These are phyloP conservation scores for Pythium plurisporium DNA, from an alignment of 352 stramenopile genomes.

Conservation along the genomic window DNA sequence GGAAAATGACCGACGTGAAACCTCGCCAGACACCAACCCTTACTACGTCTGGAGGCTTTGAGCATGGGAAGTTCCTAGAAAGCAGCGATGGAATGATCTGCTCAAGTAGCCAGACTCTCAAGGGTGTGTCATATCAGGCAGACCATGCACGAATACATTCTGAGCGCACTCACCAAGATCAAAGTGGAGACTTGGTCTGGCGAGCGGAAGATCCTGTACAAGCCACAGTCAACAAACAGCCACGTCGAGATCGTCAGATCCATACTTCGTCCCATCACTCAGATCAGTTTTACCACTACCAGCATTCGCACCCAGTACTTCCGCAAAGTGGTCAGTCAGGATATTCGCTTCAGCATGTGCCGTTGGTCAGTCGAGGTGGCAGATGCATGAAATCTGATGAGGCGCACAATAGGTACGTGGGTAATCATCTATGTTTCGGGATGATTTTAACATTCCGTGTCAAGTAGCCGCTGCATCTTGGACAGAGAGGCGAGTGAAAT, in stretches of 20 bases:
- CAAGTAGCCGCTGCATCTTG: too few species aligned
- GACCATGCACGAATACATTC: background rate
- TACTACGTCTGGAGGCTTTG: constrained; percentile 5
- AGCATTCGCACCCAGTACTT: background rate
- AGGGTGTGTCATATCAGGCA: background rate
- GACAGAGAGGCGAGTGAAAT: constrained; percentile 52
- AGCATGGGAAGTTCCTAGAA: too few species aligned
- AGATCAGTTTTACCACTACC: background rate
- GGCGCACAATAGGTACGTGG: too few species aligned
- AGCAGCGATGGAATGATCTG: too few species aligned
- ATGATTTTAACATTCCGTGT: too few species aligned
- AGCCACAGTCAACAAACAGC: too few species aligned
- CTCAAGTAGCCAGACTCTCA: background rate
- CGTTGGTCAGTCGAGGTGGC: background rate
- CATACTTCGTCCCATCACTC: background rate
- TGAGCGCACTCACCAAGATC: background rate
- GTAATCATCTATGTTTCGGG: background rate
- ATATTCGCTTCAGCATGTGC: constrained; percentile 12
- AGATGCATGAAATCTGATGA: too few species aligned
- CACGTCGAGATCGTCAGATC: background rate
- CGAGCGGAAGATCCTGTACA: background rate
- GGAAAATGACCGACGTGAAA: background rate
- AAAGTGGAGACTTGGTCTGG: background rate
- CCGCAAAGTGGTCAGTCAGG: constrained; percentile 5
- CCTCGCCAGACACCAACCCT: background rate